Evolutionary conservation across 2,329 filamentous ascomycete species (phyloP), one percentile per base, ranked within the genome.

Genomic region (Chrysosporium keratinophilum): DNA sequence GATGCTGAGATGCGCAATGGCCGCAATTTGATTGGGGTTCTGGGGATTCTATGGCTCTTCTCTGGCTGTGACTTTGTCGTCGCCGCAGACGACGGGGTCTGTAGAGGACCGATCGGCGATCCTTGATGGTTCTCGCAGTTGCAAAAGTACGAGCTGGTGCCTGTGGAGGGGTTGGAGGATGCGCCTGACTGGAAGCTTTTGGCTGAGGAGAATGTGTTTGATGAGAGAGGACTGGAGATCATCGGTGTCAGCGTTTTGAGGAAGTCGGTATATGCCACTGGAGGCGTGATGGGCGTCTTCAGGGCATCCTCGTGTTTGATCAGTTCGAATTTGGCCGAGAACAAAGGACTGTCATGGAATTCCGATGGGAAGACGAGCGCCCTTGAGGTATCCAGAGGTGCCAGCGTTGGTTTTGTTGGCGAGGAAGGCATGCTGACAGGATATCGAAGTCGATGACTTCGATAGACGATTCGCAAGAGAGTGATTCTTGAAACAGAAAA

Each of bases 241-340:
- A 84, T 75, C 0, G 80, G 79, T 1, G 80, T 84, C 71, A 94
- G 82, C 56, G 84, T 83, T 72, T 89, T 91, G 58, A 97, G 82
- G 66, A 96, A 97, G 65, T 97, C 89, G 61, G 88, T 85, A 67
- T 97, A 97, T 55, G 91, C 90, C 19, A 80, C 77, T 2, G 91
- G 91, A 50, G 91, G 91, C 50, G 87, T 94, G 68, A 97, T 95
- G 47, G 90, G 90, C 3, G 90, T 96, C 72, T 83, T 85, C 55
- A 82, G 71, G 43, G 76, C 71, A 56, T 83, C 79, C 54, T 85
- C 77, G 61, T 85, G 79, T 69, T 90, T 91, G 75, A 90, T 80
- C 62, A 79, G 77, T 52, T 76, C 73, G 17, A 80, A 75, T 45
- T 76, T 76, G 49, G 73, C 74, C 47, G 82, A 59, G 31, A 62